Conservation (phyloP, 306 rosid genomes). For the Oxytropis ochrocephala region DNA sequence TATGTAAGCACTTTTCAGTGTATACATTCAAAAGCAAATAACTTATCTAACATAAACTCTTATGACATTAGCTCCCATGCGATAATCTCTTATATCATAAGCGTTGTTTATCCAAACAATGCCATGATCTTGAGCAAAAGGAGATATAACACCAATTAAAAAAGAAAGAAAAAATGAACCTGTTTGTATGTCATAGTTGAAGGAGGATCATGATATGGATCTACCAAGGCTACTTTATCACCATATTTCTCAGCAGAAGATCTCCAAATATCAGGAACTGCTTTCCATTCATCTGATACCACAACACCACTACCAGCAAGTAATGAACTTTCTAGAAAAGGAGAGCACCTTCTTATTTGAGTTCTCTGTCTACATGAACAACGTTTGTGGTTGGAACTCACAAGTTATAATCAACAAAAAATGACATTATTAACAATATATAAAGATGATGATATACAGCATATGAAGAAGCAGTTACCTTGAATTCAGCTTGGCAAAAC, state of each 20-base stretch:
- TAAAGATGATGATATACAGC: neutral
- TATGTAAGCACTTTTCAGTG: neutral
- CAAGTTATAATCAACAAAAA: neutral
- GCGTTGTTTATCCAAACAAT: no score
- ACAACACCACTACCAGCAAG: conserved; percentile 29
- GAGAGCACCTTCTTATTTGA: conserved; percentile 69
- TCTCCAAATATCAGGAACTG: conserved; percentile 97
- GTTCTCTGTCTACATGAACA: conserved; percentile 39
- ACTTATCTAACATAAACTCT: no score
- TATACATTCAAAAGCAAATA: no score
- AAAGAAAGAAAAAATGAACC: neutral
- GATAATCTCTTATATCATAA: no score
- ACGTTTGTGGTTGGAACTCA: neutral
- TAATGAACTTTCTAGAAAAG: conserved; percentile 64
- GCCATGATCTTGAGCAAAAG: no score
- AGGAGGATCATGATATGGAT: conserved; percentile 87
- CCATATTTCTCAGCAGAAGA: conserved; percentile 80
- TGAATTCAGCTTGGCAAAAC: conserved; percentile 20
- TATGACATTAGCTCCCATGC: no score
- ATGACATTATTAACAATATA: neutral
- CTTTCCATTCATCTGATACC: conserved; percentile 66
- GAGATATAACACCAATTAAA: neutral
- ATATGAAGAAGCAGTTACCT: conserved; percentile 12
- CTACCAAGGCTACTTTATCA: conserved; percentile 60
- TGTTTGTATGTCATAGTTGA: conserved; percentile 70